Evolutionary conservation across 148 eudicot species (phyloP).

Genomic region (Chenopodium formosanum): DNA sequence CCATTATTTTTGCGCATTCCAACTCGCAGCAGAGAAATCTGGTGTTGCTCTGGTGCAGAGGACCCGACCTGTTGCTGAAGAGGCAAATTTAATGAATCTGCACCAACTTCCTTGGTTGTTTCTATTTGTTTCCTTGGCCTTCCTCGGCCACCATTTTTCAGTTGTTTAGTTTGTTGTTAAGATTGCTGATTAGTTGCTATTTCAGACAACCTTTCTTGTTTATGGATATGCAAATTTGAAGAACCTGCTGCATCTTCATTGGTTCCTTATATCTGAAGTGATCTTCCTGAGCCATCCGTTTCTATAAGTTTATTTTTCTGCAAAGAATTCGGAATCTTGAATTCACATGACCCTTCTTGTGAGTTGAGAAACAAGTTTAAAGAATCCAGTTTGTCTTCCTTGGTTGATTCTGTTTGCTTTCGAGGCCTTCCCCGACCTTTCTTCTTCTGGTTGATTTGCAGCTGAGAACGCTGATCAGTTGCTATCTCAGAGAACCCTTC

Average conservation of each 20-base stretch:
- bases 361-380: background rate
- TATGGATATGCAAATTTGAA: background rate
- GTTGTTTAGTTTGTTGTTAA: background rate
- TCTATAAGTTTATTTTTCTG: no score
- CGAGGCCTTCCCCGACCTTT: background rate
- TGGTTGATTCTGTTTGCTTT: background rate
- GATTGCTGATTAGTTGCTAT: background rate
- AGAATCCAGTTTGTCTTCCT: background rate
- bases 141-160: background rate
- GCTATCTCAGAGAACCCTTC: conserved; percentile 4
- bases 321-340: no score
- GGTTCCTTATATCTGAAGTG: background rate
- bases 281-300: background rate
- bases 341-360: conserved; percentile 8
- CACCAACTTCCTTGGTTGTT: background rate
- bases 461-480: background rate
- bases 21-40: background rate
- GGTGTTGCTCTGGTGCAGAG: background rate
- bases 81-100: background rate
- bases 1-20: background rate
- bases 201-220: conserved; percentile 11
- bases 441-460: background rate
- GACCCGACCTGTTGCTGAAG: background rate
- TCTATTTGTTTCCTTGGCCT: background rate
- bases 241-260: background rate